A percentile compares a stretch with the other conserved stretches of the same genome.
Conservation (phyloP, 495 filamentous ascomycete genomes). For the Aspergillus haitiensis region DNA sequence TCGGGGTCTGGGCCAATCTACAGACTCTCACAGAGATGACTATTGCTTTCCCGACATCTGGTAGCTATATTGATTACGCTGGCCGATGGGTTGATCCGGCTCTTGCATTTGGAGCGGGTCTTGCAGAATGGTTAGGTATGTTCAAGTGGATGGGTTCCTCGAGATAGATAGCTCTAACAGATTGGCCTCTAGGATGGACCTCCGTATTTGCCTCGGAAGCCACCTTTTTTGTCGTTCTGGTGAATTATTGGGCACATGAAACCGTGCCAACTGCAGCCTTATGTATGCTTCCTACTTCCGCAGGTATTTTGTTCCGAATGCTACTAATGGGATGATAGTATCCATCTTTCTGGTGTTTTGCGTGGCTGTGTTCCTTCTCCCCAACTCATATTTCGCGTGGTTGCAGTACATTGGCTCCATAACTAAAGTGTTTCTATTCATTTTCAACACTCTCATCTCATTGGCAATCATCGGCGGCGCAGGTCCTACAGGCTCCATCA, state of each 20-base stretch:
- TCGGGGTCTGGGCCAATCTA: conserved; percentile 31
- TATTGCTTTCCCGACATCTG: conserved; percentile 33
- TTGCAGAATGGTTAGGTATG: conserved; percentile 31
- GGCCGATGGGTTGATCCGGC: conserved; percentile 36
- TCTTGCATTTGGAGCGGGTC: conserved; percentile 33
- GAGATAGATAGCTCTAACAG: not conserved
- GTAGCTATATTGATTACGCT: conserved; percentile 36
- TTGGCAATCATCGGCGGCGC: conserved; percentile 20
- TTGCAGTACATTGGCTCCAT: conserved; percentile 14
- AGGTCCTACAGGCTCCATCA: conserved; percentile 28
- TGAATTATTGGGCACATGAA: conserved; percentile 32
- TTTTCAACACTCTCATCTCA: conserved; percentile 15
- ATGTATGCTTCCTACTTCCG: conserved; percentile 8
- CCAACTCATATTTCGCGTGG: conserved; percentile 16
- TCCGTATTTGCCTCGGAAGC: conserved; percentile 32
- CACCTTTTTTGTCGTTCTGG: conserved; percentile 29
- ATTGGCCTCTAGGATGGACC: conserved; percentile 25
- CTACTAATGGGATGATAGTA: conserved; percentile 2
- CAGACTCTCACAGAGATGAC: conserved; percentile 35
- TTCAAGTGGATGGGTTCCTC: not conserved
- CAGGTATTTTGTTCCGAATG: too few relatives aligned
- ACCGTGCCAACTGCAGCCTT: conserved; percentile 24
- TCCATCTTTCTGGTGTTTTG: conserved; percentile 16
- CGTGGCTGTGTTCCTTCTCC: conserved; percentile 14
- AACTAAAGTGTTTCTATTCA: conserved; percentile 15